Conservation (phyloP, 177 flowering plant genomes). For the Vitis hybrid region DNA sequence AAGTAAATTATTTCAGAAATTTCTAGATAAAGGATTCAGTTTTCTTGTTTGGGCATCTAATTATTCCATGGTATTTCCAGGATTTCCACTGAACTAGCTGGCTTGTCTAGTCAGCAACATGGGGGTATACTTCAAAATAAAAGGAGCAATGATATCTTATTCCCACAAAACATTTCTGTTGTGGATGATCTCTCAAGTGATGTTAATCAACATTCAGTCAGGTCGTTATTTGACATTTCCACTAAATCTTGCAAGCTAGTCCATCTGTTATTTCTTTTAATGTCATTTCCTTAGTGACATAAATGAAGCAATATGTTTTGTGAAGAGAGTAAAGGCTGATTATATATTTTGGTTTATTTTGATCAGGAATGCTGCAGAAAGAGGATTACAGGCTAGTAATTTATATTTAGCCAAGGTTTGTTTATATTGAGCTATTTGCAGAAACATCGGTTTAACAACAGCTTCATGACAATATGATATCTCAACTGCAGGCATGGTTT, state of each 20-base stretch:
- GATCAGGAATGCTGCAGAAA: constrained; percentile 56
- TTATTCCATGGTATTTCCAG: constrained; percentile 34
- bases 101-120: constrained; percentile 43
- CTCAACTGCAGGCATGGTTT: constrained; percentile 64
- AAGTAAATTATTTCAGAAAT: background rate
- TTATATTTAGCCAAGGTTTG: constrained; percentile 66
- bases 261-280: too few relatives aligned
- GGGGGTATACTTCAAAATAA: constrained; percentile 35
- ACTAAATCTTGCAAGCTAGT: too few relatives aligned
- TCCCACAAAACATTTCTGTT: constrained; percentile 27
- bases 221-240: constrained; percentile 25
- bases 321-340: too few relatives aligned
- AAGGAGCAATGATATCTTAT: constrained; percentile 30
- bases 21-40: background rate
- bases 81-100: constrained; percentile 52
- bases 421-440: background rate
- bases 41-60: background rate
- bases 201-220: constrained; percentile 30
- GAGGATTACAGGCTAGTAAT: constrained; percentile 54
- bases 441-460: background rate
- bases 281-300: too few relatives aligned
- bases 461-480: constrained; percentile 8
- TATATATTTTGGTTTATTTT: background rate
- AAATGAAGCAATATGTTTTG: too few relatives aligned
- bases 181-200: constrained; percentile 33